Conservation (phyloP, 768 basidiomycete species). For the Fibroporia radiculosa region DNA sequence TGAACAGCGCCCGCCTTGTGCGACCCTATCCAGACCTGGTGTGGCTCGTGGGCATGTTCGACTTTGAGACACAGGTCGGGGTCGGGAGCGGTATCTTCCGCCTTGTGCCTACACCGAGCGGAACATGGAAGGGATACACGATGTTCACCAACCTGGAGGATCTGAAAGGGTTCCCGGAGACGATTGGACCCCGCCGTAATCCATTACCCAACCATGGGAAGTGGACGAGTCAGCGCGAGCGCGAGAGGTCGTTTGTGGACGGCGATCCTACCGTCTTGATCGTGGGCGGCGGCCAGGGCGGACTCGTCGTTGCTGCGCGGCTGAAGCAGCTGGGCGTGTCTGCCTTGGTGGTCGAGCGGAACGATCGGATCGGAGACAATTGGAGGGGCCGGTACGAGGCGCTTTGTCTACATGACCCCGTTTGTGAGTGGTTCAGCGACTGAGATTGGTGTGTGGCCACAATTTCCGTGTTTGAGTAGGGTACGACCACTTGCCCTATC, state of each 20-base stretch:
- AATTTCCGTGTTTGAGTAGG: conserved; percentile 25
- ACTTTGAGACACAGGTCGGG: conserved; percentile 36
- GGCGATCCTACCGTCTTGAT: conserved; percentile 45
- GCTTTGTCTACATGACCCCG: conserved; percentile 58
- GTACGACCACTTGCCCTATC: conserved; percentile 44
- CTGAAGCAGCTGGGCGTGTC: conserved; percentile 44
- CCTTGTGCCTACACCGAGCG: conserved; percentile 34
- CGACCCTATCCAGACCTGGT: conserved; percentile 20
- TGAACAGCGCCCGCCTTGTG: conserved; percentile 12
- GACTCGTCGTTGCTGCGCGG: conserved; percentile 50
- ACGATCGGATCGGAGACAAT: conserved; percentile 51
- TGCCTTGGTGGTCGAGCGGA: conserved; percentile 55
- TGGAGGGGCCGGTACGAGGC: conserved; percentile 65
- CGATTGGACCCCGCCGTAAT: conserved; percentile 26
- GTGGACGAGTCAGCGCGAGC: conserved; percentile 32
- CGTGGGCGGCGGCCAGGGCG: conserved; percentile 45
- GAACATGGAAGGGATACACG: conserved; percentile 39
- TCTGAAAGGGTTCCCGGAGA: conserved; percentile 38
- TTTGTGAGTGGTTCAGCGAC: conserved; percentile 40
- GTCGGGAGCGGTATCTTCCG: conserved; percentile 33
- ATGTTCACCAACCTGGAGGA: conserved; percentile 46
- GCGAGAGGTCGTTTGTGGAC: conserved; percentile 32
- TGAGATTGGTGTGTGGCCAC: too few relatives aligned
- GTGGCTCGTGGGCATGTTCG: conserved; percentile 27
- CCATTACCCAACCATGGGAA: conserved; percentile 30